A percentile compares a stretch with the other conserved stretches of the same genome.
phyloP scores from a whole-genome alignment of 2,329 filamentous ascomycete genomes.

The Botrytis fragariae region DNA sequence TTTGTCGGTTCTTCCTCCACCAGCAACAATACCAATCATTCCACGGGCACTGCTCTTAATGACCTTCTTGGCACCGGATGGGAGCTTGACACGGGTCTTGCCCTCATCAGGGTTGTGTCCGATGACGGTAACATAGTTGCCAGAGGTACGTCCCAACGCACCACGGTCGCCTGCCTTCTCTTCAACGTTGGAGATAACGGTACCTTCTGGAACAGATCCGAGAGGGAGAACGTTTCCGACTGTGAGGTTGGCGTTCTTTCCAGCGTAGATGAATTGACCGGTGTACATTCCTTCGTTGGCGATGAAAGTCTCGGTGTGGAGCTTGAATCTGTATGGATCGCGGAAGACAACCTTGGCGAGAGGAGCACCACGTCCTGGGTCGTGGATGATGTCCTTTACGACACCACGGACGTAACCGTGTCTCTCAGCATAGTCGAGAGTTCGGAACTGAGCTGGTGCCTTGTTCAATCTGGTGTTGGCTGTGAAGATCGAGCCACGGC shows the following conservation, averaged over 20 bases:
- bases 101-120: constrained; percentile 98
- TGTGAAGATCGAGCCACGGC: constrained; percentile 74
- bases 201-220: constrained; percentile 95
- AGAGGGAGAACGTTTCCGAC: constrained; percentile 98
- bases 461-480: constrained; percentile 89
- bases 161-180: constrained; percentile 98
- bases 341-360: constrained; percentile 97
- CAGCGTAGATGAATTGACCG: constrained; percentile 99
- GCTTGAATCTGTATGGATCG: constrained; percentile 97
- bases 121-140: constrained; percentile 98
- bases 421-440: constrained; percentile 92
- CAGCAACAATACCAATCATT: constrained; percentile 99
- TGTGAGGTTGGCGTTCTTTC: constrained; percentile 96
- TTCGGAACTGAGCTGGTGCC: constrained; percentile 91
- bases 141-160: constrained; percentile 91
- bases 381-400: constrained; percentile 93
- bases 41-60: constrained; percentile 87
- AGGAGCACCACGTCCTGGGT: constrained; percentile 92
- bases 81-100: constrained; percentile 99
- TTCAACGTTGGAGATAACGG: constrained; percentile 98
- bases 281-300: constrained; percentile 99
- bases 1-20: constrained; percentile 99
- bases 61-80: constrained; percentile 98
- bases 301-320: constrained; percentile 98
- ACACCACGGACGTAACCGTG: constrained; percentile 98